Evolutionary conservation across 1,284 basidiomycete genomes (phyloP).

Genomic region (Marasmius sp.): DNA sequence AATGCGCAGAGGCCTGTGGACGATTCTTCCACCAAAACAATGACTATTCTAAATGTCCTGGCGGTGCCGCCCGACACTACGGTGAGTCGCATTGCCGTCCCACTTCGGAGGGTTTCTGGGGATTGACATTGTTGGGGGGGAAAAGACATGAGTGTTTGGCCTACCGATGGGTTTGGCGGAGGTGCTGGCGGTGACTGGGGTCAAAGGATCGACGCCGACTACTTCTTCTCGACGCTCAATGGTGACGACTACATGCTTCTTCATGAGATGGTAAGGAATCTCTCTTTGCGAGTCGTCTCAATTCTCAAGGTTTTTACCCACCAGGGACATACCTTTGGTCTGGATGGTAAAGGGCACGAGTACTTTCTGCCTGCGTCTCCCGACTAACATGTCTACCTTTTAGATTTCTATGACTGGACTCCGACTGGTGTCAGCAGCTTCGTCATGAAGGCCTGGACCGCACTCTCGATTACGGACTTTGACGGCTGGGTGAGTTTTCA

Average conservation of each 20-base stretch:
- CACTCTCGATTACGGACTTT: slow-evolving; percentile 2
- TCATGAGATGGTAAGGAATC: not conserved
- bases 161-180: not conserved
- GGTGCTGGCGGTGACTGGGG: slow-evolving; percentile 2
- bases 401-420: slow-evolving; percentile 7
- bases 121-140: not conserved
- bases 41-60: slow-evolving; percentile 11
- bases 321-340: slow-evolving; percentile 3
- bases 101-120: not conserved
- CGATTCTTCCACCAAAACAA: slow-evolving; percentile 17
- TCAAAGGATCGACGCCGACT: not conserved
- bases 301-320: not conserved
- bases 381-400: not conserved
- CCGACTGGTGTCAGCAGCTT: slow-evolving; percentile 6
- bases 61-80: slow-evolving; percentile 13
- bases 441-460: not conserved
- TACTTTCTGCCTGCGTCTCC: not conserved
- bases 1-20: slow-evolving; percentile 14
- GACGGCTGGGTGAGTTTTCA: slow-evolving; percentile 5
- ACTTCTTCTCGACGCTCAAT: not conserved
- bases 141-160: not conserved
- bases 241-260: not conserved
- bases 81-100: not conserved
- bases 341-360: slow-evolving; percentile 2
- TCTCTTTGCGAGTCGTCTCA: not conserved